Base-by-base conservation (phyloP, 768 basidiomycete genomes). In the Favolaschia claudopus region DNA sequence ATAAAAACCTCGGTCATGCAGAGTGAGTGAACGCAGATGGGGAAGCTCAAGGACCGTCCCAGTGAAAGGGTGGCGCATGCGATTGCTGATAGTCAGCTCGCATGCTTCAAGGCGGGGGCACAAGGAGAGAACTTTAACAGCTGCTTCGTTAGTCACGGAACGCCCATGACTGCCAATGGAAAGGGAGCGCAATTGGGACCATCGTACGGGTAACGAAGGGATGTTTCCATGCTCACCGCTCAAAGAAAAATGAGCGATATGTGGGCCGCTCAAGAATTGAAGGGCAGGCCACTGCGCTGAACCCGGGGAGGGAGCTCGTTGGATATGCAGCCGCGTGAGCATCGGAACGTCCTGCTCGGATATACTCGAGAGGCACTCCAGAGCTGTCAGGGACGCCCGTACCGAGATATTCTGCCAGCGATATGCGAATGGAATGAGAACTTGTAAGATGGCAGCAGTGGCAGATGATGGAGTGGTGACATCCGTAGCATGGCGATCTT, bases 381-480 rank as follows among this genome's bases (percentile, higher is more conserved):
- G 9, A 4, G 24, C 7, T 22, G 50, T 14, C 13, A 15, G 1
- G 1, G 17, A 12, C 19, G 17, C 10, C 13, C n/a, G 14, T 8
- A 55, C 19, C 15, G 12, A 12, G 17, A 55, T 27, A 9, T 55
- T 24, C 53, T 46, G 43, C 53, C 43, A 55, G 7, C 53, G 53
- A 9, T 24, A 25, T 24, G 53, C 43, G 34, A 46, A 46, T 10
- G 43, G 44, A 27, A 42, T 22, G 13, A 55, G 42, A 7, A 36
- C 36, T 28, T 31, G 20, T 4, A 43, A 13, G 27, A 38, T 7
- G 24, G 17, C 2, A 15, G 20, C 40, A 12, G 1, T 46, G 27
- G n/a, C n/a, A n/a, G n/a, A n/a, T n/a, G n/a, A n/a, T n/a, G n/a
- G n/a, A n/a, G n/a, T n/a, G n/a, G n/a, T n/a, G n/a, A n/a, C n/a